Evolutionary conservation across 805 yeast species (phyloP).

Genomic region (Candida qinlingensis): DNA sequence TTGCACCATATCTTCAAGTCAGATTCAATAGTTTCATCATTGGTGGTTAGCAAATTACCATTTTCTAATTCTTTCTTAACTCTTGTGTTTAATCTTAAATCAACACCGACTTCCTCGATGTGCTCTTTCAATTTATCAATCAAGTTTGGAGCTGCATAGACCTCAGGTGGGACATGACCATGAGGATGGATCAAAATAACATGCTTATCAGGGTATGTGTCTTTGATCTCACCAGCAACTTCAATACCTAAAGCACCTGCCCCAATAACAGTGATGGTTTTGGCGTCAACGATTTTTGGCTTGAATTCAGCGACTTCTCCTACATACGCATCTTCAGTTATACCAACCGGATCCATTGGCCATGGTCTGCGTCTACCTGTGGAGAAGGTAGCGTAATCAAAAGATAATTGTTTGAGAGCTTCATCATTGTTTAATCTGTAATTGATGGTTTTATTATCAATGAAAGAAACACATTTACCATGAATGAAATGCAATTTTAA

Average conservation of each 20-base stretch:
- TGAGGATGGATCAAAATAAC: constrained; percentile 40
- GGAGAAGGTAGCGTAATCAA: constrained; percentile 44
- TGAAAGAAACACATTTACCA: constrained; percentile 20
- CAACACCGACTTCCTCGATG: constrained; percentile 21
- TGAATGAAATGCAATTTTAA: constrained; percentile 19
- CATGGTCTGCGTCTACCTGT: constrained; percentile 47
- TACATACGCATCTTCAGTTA: constrained; percentile 31
- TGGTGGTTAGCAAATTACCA: constrained; percentile 21
- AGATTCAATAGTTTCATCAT: constrained; percentile 24
- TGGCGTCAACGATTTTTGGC: constrained; percentile 28
- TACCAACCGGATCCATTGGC: constrained; percentile 50
- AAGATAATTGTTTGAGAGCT: constrained; percentile 23
- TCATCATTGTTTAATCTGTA: constrained; percentile 20
- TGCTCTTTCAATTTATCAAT: constrained; percentile 12
- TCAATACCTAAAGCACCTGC: constrained; percentile 52
- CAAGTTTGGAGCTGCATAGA: constrained; percentile 20
- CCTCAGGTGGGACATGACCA: constrained; percentile 35
- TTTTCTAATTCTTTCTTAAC: constrained; percentile 24
- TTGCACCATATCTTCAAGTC: constrained; percentile 36
- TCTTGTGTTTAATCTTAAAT: constrained; percentile 28
- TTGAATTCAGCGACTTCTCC: constrained; percentile 37
- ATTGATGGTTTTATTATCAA: constrained; percentile 16
- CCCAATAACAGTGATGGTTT: constrained; percentile 41
- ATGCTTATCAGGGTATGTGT: constrained; percentile 31
- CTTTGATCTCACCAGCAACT: constrained; percentile 42